Evolutionary conservation across 1,284 basidiomycete genomes (phyloP).

Genomic region (Naganishia sp.): DNA sequence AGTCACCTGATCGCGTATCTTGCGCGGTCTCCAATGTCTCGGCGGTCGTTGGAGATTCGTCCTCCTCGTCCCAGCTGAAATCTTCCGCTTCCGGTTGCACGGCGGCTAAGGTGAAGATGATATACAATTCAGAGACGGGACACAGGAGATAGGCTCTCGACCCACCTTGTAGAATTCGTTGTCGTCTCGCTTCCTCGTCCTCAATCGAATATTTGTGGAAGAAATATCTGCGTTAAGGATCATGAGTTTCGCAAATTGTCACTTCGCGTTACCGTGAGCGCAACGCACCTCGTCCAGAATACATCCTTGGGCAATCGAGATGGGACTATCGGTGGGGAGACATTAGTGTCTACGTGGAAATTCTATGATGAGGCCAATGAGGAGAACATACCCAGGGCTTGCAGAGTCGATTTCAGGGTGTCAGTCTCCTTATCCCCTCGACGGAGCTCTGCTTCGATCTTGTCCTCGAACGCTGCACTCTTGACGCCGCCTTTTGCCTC

Average conservation of each 20-base stretch:
- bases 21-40: background rate
- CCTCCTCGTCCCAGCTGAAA: slow-evolving; percentile 54
- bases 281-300: slow-evolving; percentile 73
- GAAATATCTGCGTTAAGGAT: slow-evolving; percentile 62
- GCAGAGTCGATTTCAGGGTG: slow-evolving; percentile 62
- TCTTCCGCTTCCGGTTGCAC: slow-evolving; percentile 43
- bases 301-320: slow-evolving; percentile 64
- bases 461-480: slow-evolving; percentile 61
- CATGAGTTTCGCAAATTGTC: background rate
- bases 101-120: slow-evolving; percentile 34
- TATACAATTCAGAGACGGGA: slow-evolving; percentile 1
- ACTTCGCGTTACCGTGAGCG: background rate
- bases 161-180: slow-evolving; percentile 74
- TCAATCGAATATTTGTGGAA: slow-evolving; percentile 86
- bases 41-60: slow-evolving; percentile 1
- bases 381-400: slow-evolving; percentile 62
- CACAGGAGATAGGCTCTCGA: slow-evolving; percentile 21
- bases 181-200: slow-evolving; percentile 76
- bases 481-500: slow-evolving; percentile 62
- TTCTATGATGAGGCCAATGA: slow-evolving; percentile 4
- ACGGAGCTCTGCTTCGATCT: slow-evolving; percentile 59
- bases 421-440: slow-evolving; percentile 60
- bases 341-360: slow-evolving; percentile 22
- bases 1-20: background rate
- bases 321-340: slow-evolving; percentile 62